Base-by-base conservation (phyloP, 2,329 filamentous ascomycete species). In the Endocalyx cinctus region DNA sequence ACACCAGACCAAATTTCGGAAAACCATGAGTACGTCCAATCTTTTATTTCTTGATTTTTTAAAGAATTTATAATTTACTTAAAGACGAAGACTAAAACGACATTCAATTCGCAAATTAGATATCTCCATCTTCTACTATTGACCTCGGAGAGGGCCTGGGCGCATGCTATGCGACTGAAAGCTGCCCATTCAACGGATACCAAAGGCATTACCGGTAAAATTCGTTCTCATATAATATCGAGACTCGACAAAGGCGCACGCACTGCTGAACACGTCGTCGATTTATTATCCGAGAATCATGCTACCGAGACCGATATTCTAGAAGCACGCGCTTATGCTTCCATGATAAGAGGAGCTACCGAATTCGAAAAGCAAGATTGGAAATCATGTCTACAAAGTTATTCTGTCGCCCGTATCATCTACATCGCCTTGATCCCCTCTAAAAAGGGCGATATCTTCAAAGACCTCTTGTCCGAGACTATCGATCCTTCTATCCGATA, bases 111-210 rank as follows among this genome's bases (percentile, higher is more conserved):
- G n/a, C n/a, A n/a, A n/a, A n/a, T n/a, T n/a, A 94, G 87, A 60
- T 86, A 81, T 62, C 76, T 82, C 30, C 73, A 84, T 46, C 70
- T 96, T n/a, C 70, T 90, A 19, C 72, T 98, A 36, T 78, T 96
- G 52, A 85, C 80, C 25, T 81, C 89, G 40, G 92, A 98, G 66
- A 78, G 92, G 44, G 87, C 89, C 32, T 97, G 88, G 87, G 90
- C 92, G 23, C 83, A 95, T 60, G 90, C 89, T 37, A 94, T 97
- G 88, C 80, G 84, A 56, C 87, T 96, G 74, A 96, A 94, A 63
- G 77, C 87, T 4, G 69, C 78, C 14, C 87, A 94, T 57, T 77
- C 85, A 25, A 75, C 84, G 48, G 87, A 92, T 49, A 79, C 82
- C 40, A 85, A 87, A 59, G 82, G 81, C 30, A 84, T 95, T 43